Percentiles rank a stretch among this genome's conserved stretches.
Evolutionary conservation across 2,329 filamentous ascomycete genomes (phyloP).

Genomic region (Aquanectria penicillioides): DNA sequence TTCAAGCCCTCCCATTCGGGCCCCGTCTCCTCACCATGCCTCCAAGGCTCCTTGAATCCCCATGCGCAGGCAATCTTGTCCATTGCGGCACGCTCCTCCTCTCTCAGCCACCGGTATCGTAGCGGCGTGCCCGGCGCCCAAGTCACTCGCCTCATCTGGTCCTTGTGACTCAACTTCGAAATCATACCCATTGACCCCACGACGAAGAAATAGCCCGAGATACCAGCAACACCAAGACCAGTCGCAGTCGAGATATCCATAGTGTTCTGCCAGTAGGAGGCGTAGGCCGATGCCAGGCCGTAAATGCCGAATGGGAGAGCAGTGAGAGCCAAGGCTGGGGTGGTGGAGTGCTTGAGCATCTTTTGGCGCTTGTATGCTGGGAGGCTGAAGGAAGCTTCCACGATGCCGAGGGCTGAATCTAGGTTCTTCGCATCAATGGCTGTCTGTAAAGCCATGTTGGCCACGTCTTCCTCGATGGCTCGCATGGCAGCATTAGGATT

Average conservation of each 20-base stretch:
- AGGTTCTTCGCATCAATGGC: constrained; percentile 85
- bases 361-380: constrained; percentile 75
- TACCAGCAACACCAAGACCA: constrained; percentile 80
- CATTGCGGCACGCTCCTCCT: constrained; percentile 88
- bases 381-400: constrained; percentile 74
- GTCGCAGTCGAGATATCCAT: constrained; percentile 82
- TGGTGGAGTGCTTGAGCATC: constrained; percentile 69
- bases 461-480: constrained; percentile 77
- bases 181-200: constrained; percentile 85
- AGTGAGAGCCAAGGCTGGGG: constrained; percentile 66
- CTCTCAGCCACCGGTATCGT: constrained; percentile 83
- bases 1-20: constrained; percentile 87
- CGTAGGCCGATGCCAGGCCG: constrained; percentile 67
- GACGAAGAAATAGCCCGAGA: constrained; percentile 84
- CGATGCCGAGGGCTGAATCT: constrained; percentile 78
- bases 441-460: constrained; percentile 78
- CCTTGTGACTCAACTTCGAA: constrained; percentile 86
- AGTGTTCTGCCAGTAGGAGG: constrained; percentile 64
- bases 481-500: constrained; percentile 76
- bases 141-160: constrained; percentile 93
- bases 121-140: constrained; percentile 88
- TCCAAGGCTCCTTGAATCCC: constrained; percentile 86
- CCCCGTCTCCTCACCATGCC: constrained; percentile 89
- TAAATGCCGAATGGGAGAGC: constrained; percentile 77
- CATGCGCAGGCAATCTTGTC: constrained; percentile 89